Evolutionary conservation across 2,329 filamentous ascomycete genomes (phyloP), one percentile per base, ranked within the genome.

Genomic region (Ceratocystis ficicola): DNA sequence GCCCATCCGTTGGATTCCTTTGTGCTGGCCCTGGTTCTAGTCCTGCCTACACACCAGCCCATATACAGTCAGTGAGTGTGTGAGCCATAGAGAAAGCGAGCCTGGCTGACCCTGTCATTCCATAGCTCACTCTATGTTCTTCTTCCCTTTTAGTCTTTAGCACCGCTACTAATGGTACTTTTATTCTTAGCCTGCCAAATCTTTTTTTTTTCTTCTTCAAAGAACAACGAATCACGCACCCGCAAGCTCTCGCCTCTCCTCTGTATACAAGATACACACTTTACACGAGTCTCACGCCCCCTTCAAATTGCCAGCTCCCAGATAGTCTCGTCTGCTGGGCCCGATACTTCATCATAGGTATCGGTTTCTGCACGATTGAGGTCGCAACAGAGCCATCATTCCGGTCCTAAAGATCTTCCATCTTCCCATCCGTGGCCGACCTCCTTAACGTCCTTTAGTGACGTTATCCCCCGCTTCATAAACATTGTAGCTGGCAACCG

Each of bases 381-480:
- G 81, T 77, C 76, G 74, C 73, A 74, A 74, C 77, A 79, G 83
- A 85, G 85, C 80, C 91, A 96, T 81, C 78, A 96, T 96, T 95
- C 86, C 88, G 81, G 86, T 84, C 79, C 83, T 81, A 78, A 88
- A 90, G 84, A 84, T 86, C 79, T 88, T 90, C 78, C 86, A 89
- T 77, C 86, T 92, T 74, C 86, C 87, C 74, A 86, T 92, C 77
- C 89, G 87, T 77, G 86, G 87, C 75, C 86, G 89, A 77, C 92
- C 93, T 80, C 92, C 93, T 79, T 96, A 96, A 94, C 88, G 87
- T 85, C 82, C 83, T 81, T 73, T 17, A 8, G 82, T 82, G 86
- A 83, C 85, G 83, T 85, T 85, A 73, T 71, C 72, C 70, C 68
- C 71, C 71, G 71, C 72, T 72, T 73, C 70, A 70, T 70, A 69